Base-by-base conservation (phyloP, 768 basidiomycete species). In the Inosperma sp. region DNA sequence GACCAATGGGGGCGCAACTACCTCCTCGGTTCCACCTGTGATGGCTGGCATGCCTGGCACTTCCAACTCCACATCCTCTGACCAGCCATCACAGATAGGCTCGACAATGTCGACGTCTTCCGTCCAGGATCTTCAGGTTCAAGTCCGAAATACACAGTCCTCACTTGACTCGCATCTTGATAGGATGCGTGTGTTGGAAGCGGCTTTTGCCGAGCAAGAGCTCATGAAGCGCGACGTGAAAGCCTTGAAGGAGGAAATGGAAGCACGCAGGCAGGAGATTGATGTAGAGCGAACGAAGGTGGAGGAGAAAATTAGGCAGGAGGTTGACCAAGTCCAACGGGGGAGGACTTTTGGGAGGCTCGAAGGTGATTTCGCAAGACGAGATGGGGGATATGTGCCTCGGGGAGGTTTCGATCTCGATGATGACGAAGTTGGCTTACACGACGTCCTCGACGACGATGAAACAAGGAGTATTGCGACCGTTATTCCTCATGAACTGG, bases 141-240 rank as follows among this genome's bases (percentile, higher is more conserved):
- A 96, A 64, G 77, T 98, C 12, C 78, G 78, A 37, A 89, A 93
- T 34, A 96, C 94, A 0, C 93, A 95, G 61, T 65, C 75, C 1
- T 84, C 84, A 0, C 77, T 98, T 10, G 77, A 84, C 2, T 73
- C 68, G 13, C 92, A 96, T 59, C 78, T 90, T 33, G 88, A 93
- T 55, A 91, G 75, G 66, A 85, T 94, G 45, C 81, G 84, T 33
- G 82, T 84, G 21, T 72, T 99, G 31, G 95, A 97, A 61, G 79
- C 75, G 25, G 79, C 89, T 54, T 73, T 95, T 31, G 76, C 77
- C 1, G 93, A 96, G 68, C 92, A 97, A 57, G 93, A 96, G 51
- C 72, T 70, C 7, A 80, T 96, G 62, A 86, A 86, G 65, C 72
- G 74, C 23, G 93, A 98, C 59, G 82, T 98, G 3, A 71, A 78